These are phyloP conservation scores for Tetracladium marchalianum DNA, from an alignment of 495 filamentous ascomycete species.

Conservation along the genomic window DNA sequence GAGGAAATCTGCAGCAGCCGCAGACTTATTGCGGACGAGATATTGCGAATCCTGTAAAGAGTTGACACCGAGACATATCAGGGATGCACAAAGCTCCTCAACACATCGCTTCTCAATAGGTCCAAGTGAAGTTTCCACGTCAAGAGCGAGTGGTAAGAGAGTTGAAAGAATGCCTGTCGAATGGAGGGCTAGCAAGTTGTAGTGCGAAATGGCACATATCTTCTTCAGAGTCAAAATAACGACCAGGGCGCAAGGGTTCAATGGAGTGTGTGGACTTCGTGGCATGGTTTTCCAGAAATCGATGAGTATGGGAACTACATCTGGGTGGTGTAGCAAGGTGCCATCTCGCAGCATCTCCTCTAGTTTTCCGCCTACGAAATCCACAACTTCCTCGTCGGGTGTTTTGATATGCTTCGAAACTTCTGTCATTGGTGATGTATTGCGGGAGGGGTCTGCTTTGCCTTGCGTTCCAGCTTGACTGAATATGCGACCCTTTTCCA, in stretches of 20 bases:
- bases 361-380: constrained; percentile 29
- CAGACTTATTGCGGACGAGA: constrained; percentile 55
- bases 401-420: background rate
- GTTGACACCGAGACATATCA: constrained; percentile 62
- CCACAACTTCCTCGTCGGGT: constrained; percentile 9
- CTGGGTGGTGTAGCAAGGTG: constrained; percentile 49
- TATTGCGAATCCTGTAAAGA: constrained; percentile 68
- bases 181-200: constrained; percentile 71
- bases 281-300: constrained; percentile 57
- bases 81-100: constrained; percentile 43
- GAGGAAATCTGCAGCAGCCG: constrained; percentile 60
- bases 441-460: background rate
- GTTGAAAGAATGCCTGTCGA: constrained; percentile 63
- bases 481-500: background rate
- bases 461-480: background rate
- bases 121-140: constrained; percentile 30
- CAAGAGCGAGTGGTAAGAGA: constrained; percentile 61
- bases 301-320: constrained; percentile 53
- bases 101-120: constrained; percentile 46
- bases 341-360: constrained; percentile 39
- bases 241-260: constrained; percentile 45
- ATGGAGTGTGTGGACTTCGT: constrained; percentile 26
- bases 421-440: background rate
- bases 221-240: constrained; percentile 45
- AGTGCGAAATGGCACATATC: constrained; percentile 48